Evolutionary conservation across 495 filamentous ascomycete genomes (phyloP).

Genomic region (Xylaria nigripes): DNA sequence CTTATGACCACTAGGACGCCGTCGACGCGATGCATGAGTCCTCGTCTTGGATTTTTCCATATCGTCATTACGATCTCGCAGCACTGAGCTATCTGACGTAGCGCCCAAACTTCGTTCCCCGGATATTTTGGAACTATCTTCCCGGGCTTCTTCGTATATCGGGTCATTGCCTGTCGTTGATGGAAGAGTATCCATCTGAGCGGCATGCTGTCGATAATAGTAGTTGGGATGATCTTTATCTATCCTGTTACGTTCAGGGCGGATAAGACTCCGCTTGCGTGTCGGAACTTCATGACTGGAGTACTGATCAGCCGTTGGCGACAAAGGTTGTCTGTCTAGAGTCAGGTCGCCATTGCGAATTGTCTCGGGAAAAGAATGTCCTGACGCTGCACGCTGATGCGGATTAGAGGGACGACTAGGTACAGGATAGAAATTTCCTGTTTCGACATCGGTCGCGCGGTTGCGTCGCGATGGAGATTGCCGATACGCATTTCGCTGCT

Average conservation of each 20-base stretch:
- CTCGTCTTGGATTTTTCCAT: conserved; percentile 31
- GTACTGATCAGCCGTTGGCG: conserved; percentile 29
- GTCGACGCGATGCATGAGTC: conserved; percentile 17
- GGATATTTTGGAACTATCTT: conserved; percentile 39
- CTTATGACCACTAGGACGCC: conserved; percentile 26
- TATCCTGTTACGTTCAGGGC: conserved; percentile 77
- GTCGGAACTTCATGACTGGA: conserved; percentile 27
- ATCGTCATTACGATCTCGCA: conserved; percentile 26
- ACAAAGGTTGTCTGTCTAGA: conserved; percentile 39
- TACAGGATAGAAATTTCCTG: conserved; percentile 41
- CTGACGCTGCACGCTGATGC: conserved; percentile 44
- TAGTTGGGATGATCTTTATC: conserved; percentile 86
- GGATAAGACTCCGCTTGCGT: conserved; percentile 75
- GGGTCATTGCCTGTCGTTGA: conserved; percentile 90
- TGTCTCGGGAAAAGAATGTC: conserved; percentile 42
- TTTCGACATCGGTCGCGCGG: conserved; percentile 59
- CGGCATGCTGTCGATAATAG: conserved; percentile 84
- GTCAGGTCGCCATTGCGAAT: conserved; percentile 39
- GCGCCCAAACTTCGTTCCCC: conserved; percentile 40
- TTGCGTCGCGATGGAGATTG: conserved; percentile 57
- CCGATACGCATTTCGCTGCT: conserved; percentile 52
- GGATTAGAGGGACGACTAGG: conserved; percentile 23
- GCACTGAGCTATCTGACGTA: conserved; percentile 32
- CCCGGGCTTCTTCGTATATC: conserved; percentile 61
- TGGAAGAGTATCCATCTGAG: conserved; percentile 78